Percentiles rank a stretch among this genome's conserved stretches.
phyloP scores from a whole-genome alignment of 345 rosid genomes.

The Dipteronia dyeriana region DNA sequence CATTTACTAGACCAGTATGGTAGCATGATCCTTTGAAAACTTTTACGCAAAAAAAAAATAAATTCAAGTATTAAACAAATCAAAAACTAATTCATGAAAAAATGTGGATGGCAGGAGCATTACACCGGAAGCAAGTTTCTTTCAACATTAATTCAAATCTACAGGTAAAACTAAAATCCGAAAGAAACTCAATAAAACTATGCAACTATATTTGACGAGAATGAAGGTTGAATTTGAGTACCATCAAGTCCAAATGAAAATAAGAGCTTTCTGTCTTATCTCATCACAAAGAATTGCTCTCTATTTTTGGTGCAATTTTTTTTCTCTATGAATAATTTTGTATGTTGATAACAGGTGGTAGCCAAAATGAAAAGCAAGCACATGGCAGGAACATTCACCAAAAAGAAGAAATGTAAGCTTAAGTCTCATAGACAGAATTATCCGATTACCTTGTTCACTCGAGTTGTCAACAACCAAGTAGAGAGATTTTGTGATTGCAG shows the following conservation, averaged over 20 bases:
- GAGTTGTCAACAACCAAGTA: constrained; percentile 10
- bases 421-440: constrained; percentile 20
- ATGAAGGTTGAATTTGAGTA: neutral
- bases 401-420: constrained; percentile 78
- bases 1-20: neutral
- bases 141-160: constrained; percentile 71
- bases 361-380: constrained; percentile 87
- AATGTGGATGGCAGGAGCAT: constrained; percentile 61
- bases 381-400: constrained; percentile 88
- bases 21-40: neutral
- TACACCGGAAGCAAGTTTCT: constrained; percentile 93
- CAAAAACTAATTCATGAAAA: constrained; percentile 8
- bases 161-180: constrained; percentile 64
- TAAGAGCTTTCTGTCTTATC: neutral
- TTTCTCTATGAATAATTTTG: constrained; percentile 3
- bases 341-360: constrained; percentile 52
- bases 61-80: neutral
- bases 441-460: constrained; percentile 11
- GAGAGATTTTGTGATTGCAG: constrained; percentile 39
- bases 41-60: neutral
- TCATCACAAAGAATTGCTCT: neutral
- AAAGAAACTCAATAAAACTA: neutral
- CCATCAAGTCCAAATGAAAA: neutral
- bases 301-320: neutral
- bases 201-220: neutral